phyloP scores from a whole-genome alignment of 371 early-diverging fungal genomes.

The Apophysomyces ossiformis region DNA sequence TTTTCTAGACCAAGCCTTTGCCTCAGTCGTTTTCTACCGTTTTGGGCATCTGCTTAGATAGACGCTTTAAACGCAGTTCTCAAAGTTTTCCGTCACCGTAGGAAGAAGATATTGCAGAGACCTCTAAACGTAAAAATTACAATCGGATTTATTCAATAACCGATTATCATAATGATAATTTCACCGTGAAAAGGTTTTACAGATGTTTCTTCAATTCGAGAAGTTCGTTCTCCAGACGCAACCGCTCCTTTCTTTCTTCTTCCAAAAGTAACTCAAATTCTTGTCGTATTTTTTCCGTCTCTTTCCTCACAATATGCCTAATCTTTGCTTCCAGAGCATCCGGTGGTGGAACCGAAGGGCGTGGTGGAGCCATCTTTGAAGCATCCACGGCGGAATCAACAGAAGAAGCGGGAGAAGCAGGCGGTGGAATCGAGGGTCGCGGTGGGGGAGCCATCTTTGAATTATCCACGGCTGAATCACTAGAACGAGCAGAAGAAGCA shows the following conservation, averaged over 20 bases:
- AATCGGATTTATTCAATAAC: too few relatives aligned
- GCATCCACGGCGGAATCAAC: neutral
- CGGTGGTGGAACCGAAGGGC: slow-evolving; percentile 9
- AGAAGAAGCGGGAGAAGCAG: slow-evolving; percentile 12
- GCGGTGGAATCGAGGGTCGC: slow-evolving; percentile 12
- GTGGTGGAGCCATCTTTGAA: slow-evolving; percentile 17
- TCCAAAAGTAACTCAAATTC: slow-evolving; percentile 48
- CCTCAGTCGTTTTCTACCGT: too few relatives aligned
- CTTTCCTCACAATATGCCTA: slow-evolving; percentile 37
- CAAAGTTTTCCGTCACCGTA: too few relatives aligned
- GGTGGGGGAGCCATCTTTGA: slow-evolving; percentile 13
- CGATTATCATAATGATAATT: neutral
- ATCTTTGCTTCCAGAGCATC: slow-evolving; percentile 46
- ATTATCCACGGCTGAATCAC: neutral
- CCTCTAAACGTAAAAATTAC: too few relatives aligned
- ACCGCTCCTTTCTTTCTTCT: slow-evolving; percentile 48
- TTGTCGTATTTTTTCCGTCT: slow-evolving; percentile 47
- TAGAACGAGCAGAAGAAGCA: neutral
- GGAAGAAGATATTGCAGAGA: too few relatives aligned
- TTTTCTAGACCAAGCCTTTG: too few relatives aligned
- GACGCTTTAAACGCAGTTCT: too few relatives aligned
- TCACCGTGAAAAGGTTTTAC: neutral
- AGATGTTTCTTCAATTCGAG: slow-evolving; percentile 32
- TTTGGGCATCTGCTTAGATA: too few relatives aligned
- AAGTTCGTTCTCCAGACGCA: slow-evolving; percentile 44